A percentile compares a stretch with the other conserved stretches of the same genome.
phyloP scores from a whole-genome alignment of 805 yeast species.

The Ogataea kodamae region DNA sequence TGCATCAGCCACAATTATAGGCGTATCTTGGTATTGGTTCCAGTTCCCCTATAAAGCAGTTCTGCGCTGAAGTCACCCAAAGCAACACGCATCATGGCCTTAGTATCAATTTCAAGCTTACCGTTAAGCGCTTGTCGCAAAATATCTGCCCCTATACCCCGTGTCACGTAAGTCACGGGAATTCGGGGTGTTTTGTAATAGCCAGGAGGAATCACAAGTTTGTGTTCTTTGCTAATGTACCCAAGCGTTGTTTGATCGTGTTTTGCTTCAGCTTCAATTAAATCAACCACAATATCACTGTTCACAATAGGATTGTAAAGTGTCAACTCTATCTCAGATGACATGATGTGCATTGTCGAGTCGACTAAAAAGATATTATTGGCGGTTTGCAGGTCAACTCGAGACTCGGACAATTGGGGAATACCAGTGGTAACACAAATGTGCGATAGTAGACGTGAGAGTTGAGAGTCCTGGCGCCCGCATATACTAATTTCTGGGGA shows the following conservation, averaged over 20 bases:
- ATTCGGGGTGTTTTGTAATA: slow-evolving; percentile 45
- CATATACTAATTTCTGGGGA: slow-evolving; percentile 30
- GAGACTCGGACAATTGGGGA: slow-evolving; percentile 24
- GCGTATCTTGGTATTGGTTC: slow-evolving; percentile 39
- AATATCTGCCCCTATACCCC: slow-evolving; percentile 47
- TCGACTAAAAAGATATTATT: slow-evolving; percentile 38
- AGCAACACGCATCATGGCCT: slow-evolving; percentile 39
- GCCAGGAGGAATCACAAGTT: slow-evolving; percentile 50
- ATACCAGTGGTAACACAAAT: slow-evolving; percentile 29
- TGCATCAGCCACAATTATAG: slow-evolving; percentile 13
- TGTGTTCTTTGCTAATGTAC: slow-evolving; percentile 38
- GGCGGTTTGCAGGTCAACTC: slow-evolving; percentile 1
- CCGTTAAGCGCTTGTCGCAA: slow-evolving; percentile 50
- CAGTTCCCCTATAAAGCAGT: slow-evolving; percentile 45
- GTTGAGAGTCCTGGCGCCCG: slow-evolving; percentile 28
- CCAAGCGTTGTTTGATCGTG: slow-evolving; percentile 47
- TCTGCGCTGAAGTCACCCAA: slow-evolving; percentile 40
- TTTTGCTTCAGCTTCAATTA: slow-evolving; percentile 46
- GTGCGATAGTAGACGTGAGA: slow-evolving; percentile 26
- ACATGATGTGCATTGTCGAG: slow-evolving; percentile 51
- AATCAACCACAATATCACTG: slow-evolving; percentile 38
- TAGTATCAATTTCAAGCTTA: slow-evolving; percentile 43
- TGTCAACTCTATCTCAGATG: slow-evolving; percentile 51
- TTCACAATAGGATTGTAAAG: slow-evolving; percentile 53
- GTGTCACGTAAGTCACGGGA: slow-evolving; percentile 42